Conservation (phyloP, 2,329 filamentous ascomycete species). For the Calycina marina region DNA sequence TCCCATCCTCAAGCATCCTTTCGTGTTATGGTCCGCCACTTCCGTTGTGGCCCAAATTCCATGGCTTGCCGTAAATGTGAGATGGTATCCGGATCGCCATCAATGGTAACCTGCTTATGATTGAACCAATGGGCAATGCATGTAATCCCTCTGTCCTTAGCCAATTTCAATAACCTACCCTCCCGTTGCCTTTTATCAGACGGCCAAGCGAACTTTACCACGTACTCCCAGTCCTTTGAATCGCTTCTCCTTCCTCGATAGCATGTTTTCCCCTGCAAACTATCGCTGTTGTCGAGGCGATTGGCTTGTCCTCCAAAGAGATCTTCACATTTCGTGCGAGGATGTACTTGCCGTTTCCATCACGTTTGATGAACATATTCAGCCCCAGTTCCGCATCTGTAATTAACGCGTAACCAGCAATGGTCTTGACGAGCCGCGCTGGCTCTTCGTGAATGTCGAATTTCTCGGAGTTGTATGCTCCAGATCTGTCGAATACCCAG, state of each 20-base stretch:
- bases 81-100: slow-evolving; percentile 14
- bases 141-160: slow-evolving; percentile 15
- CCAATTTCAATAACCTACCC: slow-evolving; percentile 16
- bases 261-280: slow-evolving; percentile 11
- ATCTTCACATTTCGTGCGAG: slow-evolving; percentile 9
- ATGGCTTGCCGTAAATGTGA: slow-evolving; percentile 14
- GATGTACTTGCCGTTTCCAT: slow-evolving; percentile 11
- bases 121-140: slow-evolving; percentile 18
- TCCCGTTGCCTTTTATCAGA: slow-evolving; percentile 19
- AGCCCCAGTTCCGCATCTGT: slow-evolving; percentile 21
- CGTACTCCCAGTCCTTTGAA: slow-evolving; percentile 11
- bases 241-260: slow-evolving; percentile 10
- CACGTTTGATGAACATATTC: slow-evolving; percentile 16
- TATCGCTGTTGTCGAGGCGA: slow-evolving; percentile 12
- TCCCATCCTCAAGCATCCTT: slow-evolving; percentile 22
- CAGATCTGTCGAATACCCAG: slow-evolving; percentile 24
- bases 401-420: slow-evolving; percentile 22
- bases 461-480: slow-evolving; percentile 18
- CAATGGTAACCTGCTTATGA: slow-evolving; percentile 16
- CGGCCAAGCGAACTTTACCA: slow-evolving; percentile 23
- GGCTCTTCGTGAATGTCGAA: slow-evolving; percentile 22
- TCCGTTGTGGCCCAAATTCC: slow-evolving; percentile 13
- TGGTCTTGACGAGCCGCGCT: slow-evolving; percentile 17
- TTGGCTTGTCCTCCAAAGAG: slow-evolving; percentile 12
- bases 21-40: slow-evolving; percentile 15